phyloP scores from a whole-genome alignment of 2,329 filamentous ascomycete species.

The Podosphaera xanthii region DNA sequence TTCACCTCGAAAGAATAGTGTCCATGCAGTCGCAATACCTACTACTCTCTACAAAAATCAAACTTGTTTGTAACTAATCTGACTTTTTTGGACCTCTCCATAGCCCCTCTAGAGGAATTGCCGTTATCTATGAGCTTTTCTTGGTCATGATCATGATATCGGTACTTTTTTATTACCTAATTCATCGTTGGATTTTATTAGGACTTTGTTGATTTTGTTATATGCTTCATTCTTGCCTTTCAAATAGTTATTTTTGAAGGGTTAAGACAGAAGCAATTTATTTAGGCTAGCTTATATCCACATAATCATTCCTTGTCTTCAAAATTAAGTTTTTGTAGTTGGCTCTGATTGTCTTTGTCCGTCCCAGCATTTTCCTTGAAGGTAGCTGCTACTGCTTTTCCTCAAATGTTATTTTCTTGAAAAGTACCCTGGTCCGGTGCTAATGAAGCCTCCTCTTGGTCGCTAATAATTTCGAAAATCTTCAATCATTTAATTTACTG shows the following conservation, averaged over 20 bases:
- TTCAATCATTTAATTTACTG: neutral
- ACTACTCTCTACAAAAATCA: neutral
- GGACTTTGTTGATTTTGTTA: neutral
- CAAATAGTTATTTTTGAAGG: no score
- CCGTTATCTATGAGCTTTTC: neutral
- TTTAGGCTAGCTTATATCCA: no score
- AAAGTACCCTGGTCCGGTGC: neutral
- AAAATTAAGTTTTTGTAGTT: no score
- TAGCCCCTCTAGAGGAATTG: neutral
- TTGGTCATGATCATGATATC: neutral
- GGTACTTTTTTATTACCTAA: no score
- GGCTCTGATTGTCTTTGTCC: no score
- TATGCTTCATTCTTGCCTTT: no score
- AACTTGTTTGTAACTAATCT: neutral
- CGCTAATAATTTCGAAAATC: neutral
- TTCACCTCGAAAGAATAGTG: no score
- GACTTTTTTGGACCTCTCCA: neutral
- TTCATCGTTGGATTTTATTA: neutral
- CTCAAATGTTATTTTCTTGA: neutral
- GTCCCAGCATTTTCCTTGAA: no score
- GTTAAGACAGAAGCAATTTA: no score
- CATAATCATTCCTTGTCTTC: no score
- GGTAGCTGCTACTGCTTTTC: no score
- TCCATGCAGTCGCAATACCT: neutral
- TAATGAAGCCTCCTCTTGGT: neutral